phyloP scores from a whole-genome alignment of 495 filamentous ascomycete species.

The Cenococcum geophilum region DNA sequence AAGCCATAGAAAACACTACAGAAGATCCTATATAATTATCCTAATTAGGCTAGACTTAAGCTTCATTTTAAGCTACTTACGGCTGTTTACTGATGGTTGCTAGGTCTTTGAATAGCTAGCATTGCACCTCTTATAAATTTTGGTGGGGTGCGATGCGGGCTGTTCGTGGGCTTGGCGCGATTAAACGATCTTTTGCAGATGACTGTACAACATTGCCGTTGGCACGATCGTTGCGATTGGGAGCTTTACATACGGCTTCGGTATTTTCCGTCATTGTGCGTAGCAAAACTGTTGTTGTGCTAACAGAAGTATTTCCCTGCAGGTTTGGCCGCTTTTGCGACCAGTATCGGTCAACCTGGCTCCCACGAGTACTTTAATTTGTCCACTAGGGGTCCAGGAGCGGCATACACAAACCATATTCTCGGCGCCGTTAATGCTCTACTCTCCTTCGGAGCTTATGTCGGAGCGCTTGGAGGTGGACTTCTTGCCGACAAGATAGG shows the following conservation, averaged over 20 bases:
- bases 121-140: too few species aligned
- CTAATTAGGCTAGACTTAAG: too few species aligned
- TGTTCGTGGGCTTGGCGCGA: too few species aligned
- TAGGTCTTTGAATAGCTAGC: too few species aligned
- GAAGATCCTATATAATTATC: too few species aligned
- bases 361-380: slow-evolving; percentile 33
- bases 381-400: slow-evolving; percentile 15
- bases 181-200: too few species aligned
- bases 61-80: too few species aligned
- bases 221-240: slow-evolving; percentile 30
- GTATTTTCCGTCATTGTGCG: background rate
- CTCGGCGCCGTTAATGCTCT: slow-evolving; percentile 33
- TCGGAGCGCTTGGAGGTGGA: slow-evolving; percentile 25
- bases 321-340: slow-evolving; percentile 31
- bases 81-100: too few species aligned
- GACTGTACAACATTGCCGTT: slow-evolving; percentile 32
- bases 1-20: too few species aligned
- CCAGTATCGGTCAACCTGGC: slow-evolving; percentile 28
- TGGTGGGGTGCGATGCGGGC: too few species aligned
- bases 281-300: background rate
- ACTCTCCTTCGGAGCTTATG: slow-evolving; percentile 29
- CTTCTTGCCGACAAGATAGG: slow-evolving; percentile 29
- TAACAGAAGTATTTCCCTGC: background rate
- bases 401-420: slow-evolving; percentile 31
- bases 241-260: slow-evolving; percentile 32